These are phyloP conservation scores for Echeveria elegans DNA, from an alignment of 164 flowering plant species.

Conservation along the genomic window DNA sequence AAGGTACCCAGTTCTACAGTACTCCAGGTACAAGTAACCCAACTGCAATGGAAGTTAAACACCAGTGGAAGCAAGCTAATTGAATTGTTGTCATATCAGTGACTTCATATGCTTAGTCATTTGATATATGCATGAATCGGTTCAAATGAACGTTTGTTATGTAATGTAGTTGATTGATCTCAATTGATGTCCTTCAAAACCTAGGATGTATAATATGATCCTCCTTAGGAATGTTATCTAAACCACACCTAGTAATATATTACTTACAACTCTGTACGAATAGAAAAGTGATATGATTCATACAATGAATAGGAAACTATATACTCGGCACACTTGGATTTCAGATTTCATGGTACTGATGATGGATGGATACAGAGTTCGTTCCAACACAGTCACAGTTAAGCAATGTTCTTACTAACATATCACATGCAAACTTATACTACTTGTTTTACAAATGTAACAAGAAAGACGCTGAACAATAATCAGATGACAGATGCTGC, in stretches of 20 bases:
- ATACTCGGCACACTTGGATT: background rate
- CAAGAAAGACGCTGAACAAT: background rate
- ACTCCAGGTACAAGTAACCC: background rate
- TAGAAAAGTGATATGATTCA: too few species aligned
- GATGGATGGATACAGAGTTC: background rate
- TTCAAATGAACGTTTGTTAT: background rate
- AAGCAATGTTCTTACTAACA: background rate
- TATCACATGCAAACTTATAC: background rate
- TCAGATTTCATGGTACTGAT: background rate
- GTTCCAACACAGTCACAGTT: background rate
- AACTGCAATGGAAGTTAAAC: background rate
- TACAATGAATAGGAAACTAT: background rate
- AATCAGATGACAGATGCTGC: background rate
- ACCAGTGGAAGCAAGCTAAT: slow-evolving; percentile 1
- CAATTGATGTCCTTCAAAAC: background rate
- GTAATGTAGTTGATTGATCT: background rate
- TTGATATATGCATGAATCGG: background rate
- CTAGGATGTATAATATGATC: background rate
- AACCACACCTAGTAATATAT: background rate
- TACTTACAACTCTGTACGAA: too few species aligned
- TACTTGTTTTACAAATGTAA: background rate
- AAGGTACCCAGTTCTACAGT: too few species aligned
- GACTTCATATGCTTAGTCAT: background rate
- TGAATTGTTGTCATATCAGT: too few species aligned
- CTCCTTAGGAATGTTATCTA: background rate